A percentile compares a stretch with the other conserved stretches of the same genome.
phyloP scores from a whole-genome alignment of 2,329 filamentous ascomycete genomes.

The Xylariales sp. region DNA sequence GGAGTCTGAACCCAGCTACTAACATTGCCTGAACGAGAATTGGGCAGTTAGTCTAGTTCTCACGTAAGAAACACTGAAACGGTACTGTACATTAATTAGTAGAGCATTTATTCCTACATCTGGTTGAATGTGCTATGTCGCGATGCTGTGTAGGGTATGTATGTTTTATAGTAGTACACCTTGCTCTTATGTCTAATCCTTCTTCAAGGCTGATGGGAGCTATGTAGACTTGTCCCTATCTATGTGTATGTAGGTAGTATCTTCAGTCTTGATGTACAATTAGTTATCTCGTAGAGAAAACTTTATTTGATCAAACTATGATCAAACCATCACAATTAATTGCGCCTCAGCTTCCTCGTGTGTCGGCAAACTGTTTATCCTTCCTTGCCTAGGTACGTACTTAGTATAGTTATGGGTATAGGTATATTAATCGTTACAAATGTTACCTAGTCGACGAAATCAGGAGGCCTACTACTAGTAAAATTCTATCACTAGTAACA shows the following conservation, averaged over 20 bases:
- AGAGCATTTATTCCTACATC: too few species aligned
- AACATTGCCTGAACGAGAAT: conserved; percentile 31
- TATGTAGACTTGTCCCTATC: background rate
- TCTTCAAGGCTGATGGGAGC: background rate
- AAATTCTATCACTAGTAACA: conserved; percentile 4
- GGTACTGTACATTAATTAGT: conserved; percentile 1
- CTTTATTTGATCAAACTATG: too few species aligned
- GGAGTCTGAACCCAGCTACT: conserved; percentile 32
- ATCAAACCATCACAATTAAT: too few species aligned
- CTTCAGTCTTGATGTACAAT: background rate
- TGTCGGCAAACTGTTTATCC: background rate
- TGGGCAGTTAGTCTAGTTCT: conserved; percentile 26
- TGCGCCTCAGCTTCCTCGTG: too few species aligned
- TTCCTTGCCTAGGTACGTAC: background rate
- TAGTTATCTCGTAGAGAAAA: background rate
- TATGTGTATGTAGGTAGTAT: background rate
- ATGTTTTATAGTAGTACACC: background rate
- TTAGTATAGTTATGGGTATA: background rate
- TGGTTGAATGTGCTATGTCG: conserved; percentile 6
- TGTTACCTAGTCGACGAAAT: too few species aligned
- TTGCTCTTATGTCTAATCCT: background rate
- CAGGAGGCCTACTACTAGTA: background rate
- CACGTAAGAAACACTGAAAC: conserved; percentile 26
- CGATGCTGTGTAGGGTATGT: conserved; percentile 8
- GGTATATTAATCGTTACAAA: background rate